A percentile compares a stretch with the other conserved stretches of the same genome.
Evolutionary conservation across 306 rosid species (phyloP).

Genomic region (Cicer pinnatifidum): DNA sequence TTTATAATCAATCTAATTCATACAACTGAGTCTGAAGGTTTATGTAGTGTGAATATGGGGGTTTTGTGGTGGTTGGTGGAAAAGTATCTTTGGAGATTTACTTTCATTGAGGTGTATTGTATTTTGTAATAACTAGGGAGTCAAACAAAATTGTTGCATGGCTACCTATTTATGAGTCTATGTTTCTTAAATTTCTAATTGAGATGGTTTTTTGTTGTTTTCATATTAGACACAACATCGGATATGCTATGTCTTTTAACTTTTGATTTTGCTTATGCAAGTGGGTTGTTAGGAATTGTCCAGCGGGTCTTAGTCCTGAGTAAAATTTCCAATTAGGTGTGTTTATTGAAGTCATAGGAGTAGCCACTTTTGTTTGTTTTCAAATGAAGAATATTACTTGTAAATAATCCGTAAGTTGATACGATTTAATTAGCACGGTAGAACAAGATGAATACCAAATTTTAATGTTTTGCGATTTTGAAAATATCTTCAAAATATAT

Average conservation of each 20-base stretch:
- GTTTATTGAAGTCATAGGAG: constrained; percentile 25
- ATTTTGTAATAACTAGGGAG: constrained; percentile 16
- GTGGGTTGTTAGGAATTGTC: constrained; percentile 18
- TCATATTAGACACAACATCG: neutral
- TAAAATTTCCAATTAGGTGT: constrained; percentile 18
- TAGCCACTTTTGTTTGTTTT: constrained; percentile 19
- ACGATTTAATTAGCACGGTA: neutral
- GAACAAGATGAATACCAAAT: neutral
- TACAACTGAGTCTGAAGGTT: constrained; percentile 1
- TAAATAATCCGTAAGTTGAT: constrained; percentile 6
- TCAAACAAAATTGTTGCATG: constrained; percentile 8
- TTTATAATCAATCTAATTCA: constrained; percentile 22
- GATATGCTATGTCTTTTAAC: constrained; percentile 4
- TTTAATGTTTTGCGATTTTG: constrained; percentile 12
- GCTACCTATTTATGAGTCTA: constrained; percentile 19
- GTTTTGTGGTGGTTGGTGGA: constrained; percentile 31
- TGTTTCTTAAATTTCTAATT: constrained; percentile 20
- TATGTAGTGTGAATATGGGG: constrained; percentile 15
- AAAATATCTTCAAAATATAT: constrained; percentile 12
- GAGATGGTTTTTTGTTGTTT: neutral
- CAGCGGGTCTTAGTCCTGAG: neutral
- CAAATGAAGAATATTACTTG: neutral
- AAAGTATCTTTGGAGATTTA: constrained; percentile 14
- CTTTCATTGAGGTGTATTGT: constrained; percentile 6
- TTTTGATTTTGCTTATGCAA: neutral